phyloP scores from a whole-genome alignment of 108 stramenopile species.

The Hondaea fermentalgiana region DNA sequence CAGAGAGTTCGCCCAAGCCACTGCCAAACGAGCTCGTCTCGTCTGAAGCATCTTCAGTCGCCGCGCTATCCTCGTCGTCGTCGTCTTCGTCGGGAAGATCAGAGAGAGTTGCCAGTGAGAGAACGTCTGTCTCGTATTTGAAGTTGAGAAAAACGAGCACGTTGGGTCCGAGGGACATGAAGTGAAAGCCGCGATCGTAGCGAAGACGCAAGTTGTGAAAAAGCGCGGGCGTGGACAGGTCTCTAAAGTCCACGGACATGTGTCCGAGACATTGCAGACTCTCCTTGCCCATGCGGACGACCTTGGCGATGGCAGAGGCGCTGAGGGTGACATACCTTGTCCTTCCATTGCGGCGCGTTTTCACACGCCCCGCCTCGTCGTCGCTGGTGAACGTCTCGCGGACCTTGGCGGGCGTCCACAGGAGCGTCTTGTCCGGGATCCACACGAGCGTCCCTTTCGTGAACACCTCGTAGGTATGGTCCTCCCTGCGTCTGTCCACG shows the following conservation, averaged over 20 bases:
- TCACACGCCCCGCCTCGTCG: background rate
- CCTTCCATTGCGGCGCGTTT: background rate
- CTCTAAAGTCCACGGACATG: background rate
- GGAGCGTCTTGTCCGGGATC: background rate
- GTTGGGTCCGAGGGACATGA: background rate
- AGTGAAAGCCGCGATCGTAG: background rate
- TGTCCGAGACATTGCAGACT: background rate
- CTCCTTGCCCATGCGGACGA: background rate
- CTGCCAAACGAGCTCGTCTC: background rate
- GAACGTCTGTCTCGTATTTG: background rate
- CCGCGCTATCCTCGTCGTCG: background rate
- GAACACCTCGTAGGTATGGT: background rate
- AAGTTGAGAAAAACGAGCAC: background rate
- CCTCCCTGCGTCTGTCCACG: background rate
- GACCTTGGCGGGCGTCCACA: background rate
- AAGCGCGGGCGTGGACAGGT: background rate
- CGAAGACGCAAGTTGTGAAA: background rate
- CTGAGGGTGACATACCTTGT: background rate
- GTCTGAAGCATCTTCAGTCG: background rate
- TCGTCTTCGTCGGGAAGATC: background rate
- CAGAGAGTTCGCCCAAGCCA: background rate
- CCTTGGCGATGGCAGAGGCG: too few species aligned
- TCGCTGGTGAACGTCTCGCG: background rate
- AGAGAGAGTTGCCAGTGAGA: background rate
- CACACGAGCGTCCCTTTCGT: background rate